Evolutionary conservation across 169 alveolate species (phyloP).

Genomic region (Cryptosporidium canis): DNA sequence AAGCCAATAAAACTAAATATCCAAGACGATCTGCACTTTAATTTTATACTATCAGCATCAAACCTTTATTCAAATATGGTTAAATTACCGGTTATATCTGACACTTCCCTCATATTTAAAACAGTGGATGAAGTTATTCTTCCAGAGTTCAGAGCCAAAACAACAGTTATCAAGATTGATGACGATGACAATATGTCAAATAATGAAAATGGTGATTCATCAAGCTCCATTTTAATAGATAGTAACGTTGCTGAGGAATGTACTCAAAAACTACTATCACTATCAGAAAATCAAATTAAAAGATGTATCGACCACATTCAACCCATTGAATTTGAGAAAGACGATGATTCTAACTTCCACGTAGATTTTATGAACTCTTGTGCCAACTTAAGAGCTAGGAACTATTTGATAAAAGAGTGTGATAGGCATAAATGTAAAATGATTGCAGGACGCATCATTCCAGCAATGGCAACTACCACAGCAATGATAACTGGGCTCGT

Average conservation of each 20-base stretch:
- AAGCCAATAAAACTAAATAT: constrained; percentile 88
- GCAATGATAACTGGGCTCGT: constrained; percentile 98
- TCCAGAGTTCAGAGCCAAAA: constrained; percentile 76
- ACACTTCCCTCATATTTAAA: constrained; percentile 67
- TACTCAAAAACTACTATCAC: constrained; percentile 72
- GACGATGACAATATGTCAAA: constrained; percentile 83
- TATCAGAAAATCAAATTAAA: constrained; percentile 75
- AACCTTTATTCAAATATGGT: constrained; percentile 88
- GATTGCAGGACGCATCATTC: constrained; percentile 99
- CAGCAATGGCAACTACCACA: constrained; percentile 99
- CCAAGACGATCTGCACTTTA: constrained; percentile 85
- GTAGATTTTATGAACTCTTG: constrained; percentile 96
- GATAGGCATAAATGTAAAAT: constrained; percentile 93
- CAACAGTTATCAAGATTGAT: constrained; percentile 83
- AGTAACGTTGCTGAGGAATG: constrained; percentile 79
- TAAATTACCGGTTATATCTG: constrained; percentile 78
- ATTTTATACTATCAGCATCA: constrained; percentile 89
- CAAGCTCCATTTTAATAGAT: constrained; percentile 5
- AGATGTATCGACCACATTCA: constrained; percentile 70
- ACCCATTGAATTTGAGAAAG: constrained; percentile 97
- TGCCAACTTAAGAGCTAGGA: constrained; percentile 96
- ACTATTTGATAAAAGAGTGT: constrained; percentile 93
- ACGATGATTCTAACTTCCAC: constrained; percentile 97
- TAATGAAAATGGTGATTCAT: constrained; percentile 65
- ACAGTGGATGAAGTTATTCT: constrained; percentile 74